Base-by-base conservation (phyloP, 495 filamentous ascomycete species). In the Penicillium manginii region DNA sequence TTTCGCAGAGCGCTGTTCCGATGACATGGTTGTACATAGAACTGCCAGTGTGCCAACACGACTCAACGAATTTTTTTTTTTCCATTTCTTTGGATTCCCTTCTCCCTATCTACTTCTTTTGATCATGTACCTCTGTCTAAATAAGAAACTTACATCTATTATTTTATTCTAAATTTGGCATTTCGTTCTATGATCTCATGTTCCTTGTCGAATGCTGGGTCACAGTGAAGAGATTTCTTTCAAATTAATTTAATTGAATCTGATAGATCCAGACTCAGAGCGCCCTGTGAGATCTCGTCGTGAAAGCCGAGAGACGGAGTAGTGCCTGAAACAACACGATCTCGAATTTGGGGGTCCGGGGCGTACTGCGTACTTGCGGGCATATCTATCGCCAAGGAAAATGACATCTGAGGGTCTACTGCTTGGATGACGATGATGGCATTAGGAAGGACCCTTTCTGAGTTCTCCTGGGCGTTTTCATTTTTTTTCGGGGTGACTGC, bases 1-100 rank as follows among this genome's bases (percentile, higher is more conserved):
- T 48, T 31, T 51, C 19, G 35, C 53, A 23, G 43, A 57, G 57
- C 54, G 57, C 53, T 60, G 40, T 43, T 54, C 58, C 54, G 45
- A 65, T 65, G 56, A 51, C 50, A 56, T 58, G 61, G 39, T 55
- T 71, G 66, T 71, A 71, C 66, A 73, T 73, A 71, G 57, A 63
- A 54, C 58, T 58, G 46, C 57, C 56, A 62, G 43, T 60, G 55
- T 65, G 47, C 49, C 52, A 64, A 63, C 39, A 54, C 45, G 48
- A 57, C 54, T 49, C 48, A 49, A 62, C 17, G 32, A 11, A 47
- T 54, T 51, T 62, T 47, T 31, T 46, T 50, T 51, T 50, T 31
- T 39, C 50, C 32, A 4, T 26, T 46, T 39, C 55, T 14, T 21
- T 17, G 40, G 12, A 43, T 18, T 17, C 8, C n/a, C 7, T n/a